Percentiles rank a stretch among this genome's conserved stretches.
Evolutionary conservation across 192 early-diverging fungal genomes (phyloP).

Genomic region (Entomortierella parvispora): DNA sequence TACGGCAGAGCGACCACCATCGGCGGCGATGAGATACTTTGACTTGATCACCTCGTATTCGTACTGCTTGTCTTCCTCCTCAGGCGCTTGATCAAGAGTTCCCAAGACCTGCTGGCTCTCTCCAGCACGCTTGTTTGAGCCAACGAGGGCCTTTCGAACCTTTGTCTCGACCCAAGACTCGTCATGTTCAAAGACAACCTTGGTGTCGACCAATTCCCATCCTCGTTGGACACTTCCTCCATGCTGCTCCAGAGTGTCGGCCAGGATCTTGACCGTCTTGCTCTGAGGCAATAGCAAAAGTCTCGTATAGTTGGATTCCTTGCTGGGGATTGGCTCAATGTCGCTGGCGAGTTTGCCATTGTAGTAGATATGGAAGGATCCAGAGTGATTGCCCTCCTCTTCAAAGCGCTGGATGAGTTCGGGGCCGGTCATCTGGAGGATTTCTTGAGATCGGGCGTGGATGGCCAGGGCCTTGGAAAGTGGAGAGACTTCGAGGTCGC

Average conservation of each 20-base stretch:
- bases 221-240: not conserved
- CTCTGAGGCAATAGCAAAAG: not conserved
- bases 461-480: constrained; percentile 12
- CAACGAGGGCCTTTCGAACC: constrained; percentile 3
- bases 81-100: not conserved
- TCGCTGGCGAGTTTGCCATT: not conserved
- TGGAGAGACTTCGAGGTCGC: not conserved
- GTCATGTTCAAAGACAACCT: constrained; percentile 12
- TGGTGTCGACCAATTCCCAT: constrained; percentile 14
- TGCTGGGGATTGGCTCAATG: no score
- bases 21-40: constrained; percentile 34
- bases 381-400: not conserved
- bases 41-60: constrained; percentile 11
- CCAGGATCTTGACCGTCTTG: not conserved
- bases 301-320: not conserved
- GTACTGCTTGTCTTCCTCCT: constrained; percentile 8
- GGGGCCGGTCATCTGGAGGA: not conserved
- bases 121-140: not conserved
- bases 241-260: not conserved
- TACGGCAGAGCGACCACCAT: constrained; percentile 35
- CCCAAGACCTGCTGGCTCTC: constrained; percentile 7
- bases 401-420: constrained; percentile 1
- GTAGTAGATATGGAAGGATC: no score
- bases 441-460: constrained; percentile 12
- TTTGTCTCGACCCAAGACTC: constrained; percentile 16